Base-by-base conservation (phyloP, 768 basidiomycete genomes). In the Leucocoprinus sp. region DNA sequence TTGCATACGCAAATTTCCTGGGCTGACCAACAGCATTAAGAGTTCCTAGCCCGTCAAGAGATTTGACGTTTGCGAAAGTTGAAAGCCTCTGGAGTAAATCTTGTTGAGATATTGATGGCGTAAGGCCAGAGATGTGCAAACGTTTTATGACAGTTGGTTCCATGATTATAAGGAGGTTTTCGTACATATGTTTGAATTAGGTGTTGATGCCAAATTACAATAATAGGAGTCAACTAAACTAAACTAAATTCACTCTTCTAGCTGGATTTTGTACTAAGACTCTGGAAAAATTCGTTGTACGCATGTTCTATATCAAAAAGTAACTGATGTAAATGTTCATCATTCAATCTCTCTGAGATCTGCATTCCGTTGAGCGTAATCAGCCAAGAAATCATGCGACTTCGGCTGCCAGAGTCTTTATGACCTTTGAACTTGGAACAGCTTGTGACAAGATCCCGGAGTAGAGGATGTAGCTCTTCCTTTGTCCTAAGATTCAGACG, bases 361-460 rank as follows among this genome's bases (percentile, higher is more conserved):
- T 91, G 91, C 92, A 99, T 93, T 1, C 81, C 87, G 54, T 98
- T 98, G 17, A 99, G 74, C 4, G 90, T 92, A 56, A 99, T 98
- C 31, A 99, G 70, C 93, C 95, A 99, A 48, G 83, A 81, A 42
- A 98, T 78, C 75, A 98, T 92, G 62, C 82, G 80, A 52, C 87
- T 91, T 40, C 93, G 73, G 0, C 95, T 96, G 66, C 98, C 93
- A 90, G 93, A 96, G 54, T 96, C 93, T 52, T 84, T 89, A 58
- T 87, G 91, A 2, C 84, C 87, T 60, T 93, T 95, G 66, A 99
- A 97, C 38, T 90, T 74, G 4, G 93, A 88, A 59, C 93, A 97
- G 5, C 89, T 84, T 1, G 86, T 88, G 53, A 97, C 91, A n/a
- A 99, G 78, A 54, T 95, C 96, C 52, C 95, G 91, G 35, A 98